A percentile compares a stretch with the other conserved stretches of the same genome.
Evolutionary conservation across 1,284 basidiomycete species (phyloP).

Genomic region (Ganoderma lingzhi): DNA sequence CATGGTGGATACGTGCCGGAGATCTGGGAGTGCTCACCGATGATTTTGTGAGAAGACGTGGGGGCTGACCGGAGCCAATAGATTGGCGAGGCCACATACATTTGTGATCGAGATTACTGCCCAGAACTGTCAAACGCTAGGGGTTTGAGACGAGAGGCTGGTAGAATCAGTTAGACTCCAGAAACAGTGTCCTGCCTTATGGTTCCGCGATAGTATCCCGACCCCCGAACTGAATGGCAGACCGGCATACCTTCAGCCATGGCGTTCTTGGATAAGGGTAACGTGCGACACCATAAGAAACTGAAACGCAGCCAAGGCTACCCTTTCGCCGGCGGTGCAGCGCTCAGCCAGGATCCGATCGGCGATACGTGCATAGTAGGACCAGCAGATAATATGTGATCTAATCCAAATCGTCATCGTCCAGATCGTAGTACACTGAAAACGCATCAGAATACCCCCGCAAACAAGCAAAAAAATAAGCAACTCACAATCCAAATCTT

Average conservation of each 20-base stretch:
- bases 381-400: too few species aligned
- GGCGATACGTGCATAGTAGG: too few species aligned
- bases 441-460: background rate
- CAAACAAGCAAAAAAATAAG: background rate
- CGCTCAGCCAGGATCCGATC: too few species aligned
- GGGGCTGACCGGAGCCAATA: background rate
- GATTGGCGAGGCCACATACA: background rate
- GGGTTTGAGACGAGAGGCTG: background rate
- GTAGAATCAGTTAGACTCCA: too few species aligned
- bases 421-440: background rate
- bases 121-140: background rate
- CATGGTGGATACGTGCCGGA: background rate
- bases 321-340: too few species aligned
- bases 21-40: background rate
- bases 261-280: too few species aligned
- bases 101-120: background rate
- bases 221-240: too few species aligned
- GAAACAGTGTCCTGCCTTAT: too few species aligned
- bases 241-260: too few species aligned
- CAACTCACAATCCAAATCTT: background rate
- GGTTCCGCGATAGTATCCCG: too few species aligned
- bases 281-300: too few species aligned
- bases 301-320: too few species aligned
- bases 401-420: background rate
- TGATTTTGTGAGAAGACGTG: background rate